phyloP scores from a whole-genome alignment of 2,329 filamentous ascomycete species.

The Curvularia verruculosa region DNA sequence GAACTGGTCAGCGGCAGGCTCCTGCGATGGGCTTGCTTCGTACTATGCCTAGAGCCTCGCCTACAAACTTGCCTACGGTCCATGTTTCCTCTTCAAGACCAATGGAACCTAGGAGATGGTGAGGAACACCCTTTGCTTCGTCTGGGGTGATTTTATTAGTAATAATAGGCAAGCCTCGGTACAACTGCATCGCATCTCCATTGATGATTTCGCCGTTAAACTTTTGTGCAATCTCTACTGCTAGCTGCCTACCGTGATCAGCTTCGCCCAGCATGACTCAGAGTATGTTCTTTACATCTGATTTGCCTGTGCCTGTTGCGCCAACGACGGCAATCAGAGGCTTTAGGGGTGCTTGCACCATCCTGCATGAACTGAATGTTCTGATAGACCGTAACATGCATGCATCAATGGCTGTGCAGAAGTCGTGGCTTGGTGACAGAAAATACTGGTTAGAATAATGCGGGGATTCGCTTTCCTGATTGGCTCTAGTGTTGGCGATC shows the following conservation, averaged over 20 bases:
- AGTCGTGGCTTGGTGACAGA: neutral
- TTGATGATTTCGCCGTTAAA: conserved; percentile 97
- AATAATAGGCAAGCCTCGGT: conserved; percentile 87
- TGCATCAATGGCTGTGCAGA: neutral
- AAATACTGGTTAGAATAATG: conserved; percentile 14
- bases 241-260: conserved; percentile 68
- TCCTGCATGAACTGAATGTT: conserved; percentile 25
- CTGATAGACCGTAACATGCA: conserved; percentile 37
- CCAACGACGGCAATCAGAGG: conserved; percentile 84
- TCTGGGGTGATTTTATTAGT: conserved; percentile 85
- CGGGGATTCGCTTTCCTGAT: conserved; percentile 4
- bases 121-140: conserved; percentile 80
- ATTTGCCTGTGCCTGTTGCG: conserved; percentile 92
- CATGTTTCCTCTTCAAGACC: conserved; percentile 78
- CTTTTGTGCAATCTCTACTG: conserved; percentile 80
- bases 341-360: conserved; percentile 35
- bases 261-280: conserved; percentile 14
- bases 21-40: neutral
- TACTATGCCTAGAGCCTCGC: conserved; percentile 65
- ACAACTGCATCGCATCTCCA: conserved; percentile 97
- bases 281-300: conserved; percentile 66
- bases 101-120: conserved; percentile 86
- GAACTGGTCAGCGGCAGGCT: conserved; percentile 2
- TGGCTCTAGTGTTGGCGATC: neutral
- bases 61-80: conserved; percentile 79